phyloP scores from a whole-genome alignment of 192 early-diverging fungal genomes.

The Jimgerdemannia flammicorona region DNA sequence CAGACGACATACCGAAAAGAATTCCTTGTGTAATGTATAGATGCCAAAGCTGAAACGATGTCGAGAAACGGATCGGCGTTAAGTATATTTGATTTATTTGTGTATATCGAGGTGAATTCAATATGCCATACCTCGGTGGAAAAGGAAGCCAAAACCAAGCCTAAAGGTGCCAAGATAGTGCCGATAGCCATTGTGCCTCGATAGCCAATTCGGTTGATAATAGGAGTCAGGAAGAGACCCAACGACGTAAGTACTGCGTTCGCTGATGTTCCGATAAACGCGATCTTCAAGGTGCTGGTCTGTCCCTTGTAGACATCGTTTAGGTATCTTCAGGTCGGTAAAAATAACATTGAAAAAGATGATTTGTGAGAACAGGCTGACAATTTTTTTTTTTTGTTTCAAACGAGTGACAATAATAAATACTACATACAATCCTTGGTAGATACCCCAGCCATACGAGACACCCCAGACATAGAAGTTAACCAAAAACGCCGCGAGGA shows the following conservation, averaged over 20 bases:
- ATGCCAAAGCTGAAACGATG: slow-evolving; percentile 39
- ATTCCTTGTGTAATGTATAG: slow-evolving; percentile 64
- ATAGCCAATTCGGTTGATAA: slow-evolving; percentile 25
- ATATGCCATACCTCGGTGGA: slow-evolving; percentile 35
- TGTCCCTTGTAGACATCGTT: slow-evolving; percentile 21
- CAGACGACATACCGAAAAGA: slow-evolving; percentile 38
- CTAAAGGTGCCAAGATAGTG: slow-evolving; percentile 36
- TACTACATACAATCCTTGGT: slow-evolving; percentile 20
- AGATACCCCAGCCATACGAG: slow-evolving; percentile 25
- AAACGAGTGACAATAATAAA: neutral
- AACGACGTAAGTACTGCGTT: slow-evolving; percentile 15
- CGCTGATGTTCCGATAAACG: slow-evolving; percentile 31
- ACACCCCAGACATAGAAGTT: slow-evolving; percentile 29
- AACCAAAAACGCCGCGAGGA: slow-evolving; percentile 22
- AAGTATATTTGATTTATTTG: no score
- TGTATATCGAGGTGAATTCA: no score
- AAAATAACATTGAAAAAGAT: neutral
- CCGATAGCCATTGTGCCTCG: slow-evolving; percentile 26
- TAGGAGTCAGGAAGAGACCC: slow-evolving; percentile 26
- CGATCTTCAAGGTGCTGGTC: slow-evolving; percentile 18
- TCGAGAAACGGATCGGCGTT: no score
- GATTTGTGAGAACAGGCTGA: neutral
- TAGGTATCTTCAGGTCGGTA: slow-evolving; percentile 8
- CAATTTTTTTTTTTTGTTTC: neutral
- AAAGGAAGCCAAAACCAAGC: slow-evolving; percentile 56